phyloP scores from a whole-genome alignment of 305 asterid genomes.

The Salvia sclarea region DNA sequence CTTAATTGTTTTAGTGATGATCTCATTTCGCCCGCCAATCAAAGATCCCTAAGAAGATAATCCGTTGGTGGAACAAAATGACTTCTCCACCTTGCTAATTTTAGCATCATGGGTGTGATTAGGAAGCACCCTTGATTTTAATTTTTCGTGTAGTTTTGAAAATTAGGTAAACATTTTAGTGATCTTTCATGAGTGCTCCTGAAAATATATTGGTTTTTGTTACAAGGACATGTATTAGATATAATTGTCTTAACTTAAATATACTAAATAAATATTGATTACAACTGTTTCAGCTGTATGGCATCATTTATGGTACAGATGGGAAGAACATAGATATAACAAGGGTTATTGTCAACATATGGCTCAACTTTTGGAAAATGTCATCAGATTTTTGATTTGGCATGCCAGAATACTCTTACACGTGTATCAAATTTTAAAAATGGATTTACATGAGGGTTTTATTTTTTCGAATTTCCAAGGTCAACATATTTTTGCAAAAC shows the following conservation, averaged over 20 bases:
- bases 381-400: not conserved
- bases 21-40: conserved; percentile 4
- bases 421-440: not conserved
- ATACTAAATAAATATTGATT: not conserved
- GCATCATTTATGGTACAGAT: not conserved
- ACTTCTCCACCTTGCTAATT: not conserved
- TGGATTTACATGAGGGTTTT: not conserved
- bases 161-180: not conserved
- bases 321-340: not conserved
- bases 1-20: conserved; percentile 6
- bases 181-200: not conserved
- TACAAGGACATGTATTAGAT: not conserved
- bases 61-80: not conserved
- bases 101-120: not conserved
- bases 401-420: not conserved
- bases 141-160: not conserved
- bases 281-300: not conserved
- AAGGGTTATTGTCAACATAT: not conserved
- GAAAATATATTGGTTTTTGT: not conserved
- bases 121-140: not conserved
- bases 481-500: not conserved
- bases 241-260: not conserved
- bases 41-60: not conserved
- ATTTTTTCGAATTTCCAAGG: not conserved
- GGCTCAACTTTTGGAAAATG: not conserved